Conservation (phyloP, 1,284 basidiomycete genomes). For the Fomitopsis schrenkii region DNA sequence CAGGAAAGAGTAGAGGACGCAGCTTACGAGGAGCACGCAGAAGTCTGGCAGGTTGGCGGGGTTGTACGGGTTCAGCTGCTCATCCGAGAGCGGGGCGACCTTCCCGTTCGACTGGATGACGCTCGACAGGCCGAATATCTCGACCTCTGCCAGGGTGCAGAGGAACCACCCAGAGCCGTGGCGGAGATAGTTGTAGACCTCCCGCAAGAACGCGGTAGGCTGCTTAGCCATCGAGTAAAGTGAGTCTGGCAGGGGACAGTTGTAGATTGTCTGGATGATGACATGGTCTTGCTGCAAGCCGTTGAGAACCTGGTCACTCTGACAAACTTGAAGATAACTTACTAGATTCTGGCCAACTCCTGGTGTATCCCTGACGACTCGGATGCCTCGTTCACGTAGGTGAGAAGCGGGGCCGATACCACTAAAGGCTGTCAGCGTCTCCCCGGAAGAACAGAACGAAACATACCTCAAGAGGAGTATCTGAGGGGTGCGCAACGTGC, state of each 20-base stretch:
- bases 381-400: conserved; percentile 23
- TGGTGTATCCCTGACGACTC: conserved; percentile 27
- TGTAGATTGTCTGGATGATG: conserved; percentile 22
- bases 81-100: conserved; percentile 15
- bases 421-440: conserved; percentile 7
- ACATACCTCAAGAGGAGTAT: conserved; percentile 30
- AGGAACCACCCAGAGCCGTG: conserved; percentile 26
- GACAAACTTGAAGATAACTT: background rate
- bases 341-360: conserved; percentile 24
- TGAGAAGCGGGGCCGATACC: conserved; percentile 28
- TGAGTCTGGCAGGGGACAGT: conserved; percentile 25
- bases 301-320: background rate
- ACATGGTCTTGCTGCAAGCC: conserved; percentile 29
- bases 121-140: conserved; percentile 23
- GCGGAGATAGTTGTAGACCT: conserved; percentile 26
- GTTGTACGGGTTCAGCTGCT: conserved; percentile 9
- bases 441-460: background rate
- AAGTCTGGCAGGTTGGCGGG: conserved; percentile 26
- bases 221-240: conserved; percentile 11
- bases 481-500: conserved; percentile 29
- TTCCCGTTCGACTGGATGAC: conserved; percentile 18
- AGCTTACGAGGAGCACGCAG: conserved; percentile 29
- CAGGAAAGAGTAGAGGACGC: background rate
- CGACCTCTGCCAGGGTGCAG: conserved; percentile 22
- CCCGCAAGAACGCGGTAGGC: conserved; percentile 12